phyloP scores from a whole-genome alignment of 2,329 filamentous ascomycete species.

The Fonsecaea nubica region DNA sequence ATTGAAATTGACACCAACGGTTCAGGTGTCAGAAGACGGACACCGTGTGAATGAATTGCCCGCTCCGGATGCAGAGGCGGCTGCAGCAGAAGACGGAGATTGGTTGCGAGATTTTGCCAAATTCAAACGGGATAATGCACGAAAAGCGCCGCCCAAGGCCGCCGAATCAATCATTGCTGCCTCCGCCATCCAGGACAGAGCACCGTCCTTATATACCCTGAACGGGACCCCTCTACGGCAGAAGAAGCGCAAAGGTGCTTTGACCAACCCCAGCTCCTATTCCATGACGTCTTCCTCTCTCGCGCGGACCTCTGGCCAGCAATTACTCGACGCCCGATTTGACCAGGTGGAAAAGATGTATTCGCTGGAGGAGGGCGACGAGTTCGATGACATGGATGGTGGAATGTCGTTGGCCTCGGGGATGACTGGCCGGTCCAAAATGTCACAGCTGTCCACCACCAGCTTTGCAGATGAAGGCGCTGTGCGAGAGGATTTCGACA shows the following conservation, averaged over 20 bases:
- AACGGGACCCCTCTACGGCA: constrained; percentile 70
- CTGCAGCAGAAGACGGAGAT: constrained; percentile 70
- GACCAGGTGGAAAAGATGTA: constrained; percentile 88
- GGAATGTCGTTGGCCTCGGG: constrained; percentile 58
- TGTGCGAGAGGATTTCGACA: constrained; percentile 79
- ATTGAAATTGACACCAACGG: constrained; percentile 21
- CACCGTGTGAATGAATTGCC: constrained; percentile 3
- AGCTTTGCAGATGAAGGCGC: constrained; percentile 56
- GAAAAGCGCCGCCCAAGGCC: constrained; percentile 48
- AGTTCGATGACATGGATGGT: constrained; percentile 55
- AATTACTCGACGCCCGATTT: constrained; percentile 85
- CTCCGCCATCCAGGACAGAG: constrained; percentile 48
- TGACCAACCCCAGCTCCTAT: constrained; percentile 85
- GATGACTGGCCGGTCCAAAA: constrained; percentile 54
- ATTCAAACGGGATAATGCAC: constrained; percentile 78
- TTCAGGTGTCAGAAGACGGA: constrained; percentile 5
- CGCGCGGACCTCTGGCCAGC: constrained; percentile 84
- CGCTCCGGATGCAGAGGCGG: constrained; percentile 33
- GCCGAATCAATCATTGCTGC: constrained; percentile 49
- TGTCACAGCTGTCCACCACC: constrained; percentile 68
- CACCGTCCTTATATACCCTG: constrained; percentile 60
- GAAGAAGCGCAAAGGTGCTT: constrained; percentile 94
- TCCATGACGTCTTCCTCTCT: constrained; percentile 91
- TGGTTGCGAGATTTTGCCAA: constrained; percentile 94
- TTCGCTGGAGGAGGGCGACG: constrained; percentile 64